Percentiles rank a stretch among this genome's conserved stretches.
Evolutionary conservation across 352 stramenopile species (phyloP).

Genomic region (Aphanomyces astaci): DNA sequence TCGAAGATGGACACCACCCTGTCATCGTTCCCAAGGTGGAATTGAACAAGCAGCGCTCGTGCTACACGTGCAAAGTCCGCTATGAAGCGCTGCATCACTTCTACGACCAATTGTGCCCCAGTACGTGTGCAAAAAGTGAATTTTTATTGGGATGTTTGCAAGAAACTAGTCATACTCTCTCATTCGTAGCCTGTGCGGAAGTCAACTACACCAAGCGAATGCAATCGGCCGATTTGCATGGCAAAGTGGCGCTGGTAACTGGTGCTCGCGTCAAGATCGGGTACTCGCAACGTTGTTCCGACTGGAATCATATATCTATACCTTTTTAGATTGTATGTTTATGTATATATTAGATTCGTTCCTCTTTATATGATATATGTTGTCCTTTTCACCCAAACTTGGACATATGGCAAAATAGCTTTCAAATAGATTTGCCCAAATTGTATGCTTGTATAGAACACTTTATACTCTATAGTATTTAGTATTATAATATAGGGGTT

Average conservation of each 20-base stretch:
- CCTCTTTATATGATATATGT: no score
- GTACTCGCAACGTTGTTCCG: no score
- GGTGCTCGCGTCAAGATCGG: conserved; percentile 96
- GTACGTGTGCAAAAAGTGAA: conserved; percentile 13
- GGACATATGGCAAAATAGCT: no score
- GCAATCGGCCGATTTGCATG: conserved; percentile 81
- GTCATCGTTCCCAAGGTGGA: conserved; percentile 24
- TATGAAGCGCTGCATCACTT: conserved; percentile 96
- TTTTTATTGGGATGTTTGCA: not conserved
- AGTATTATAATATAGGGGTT: no score
- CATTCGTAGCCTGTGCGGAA: conserved; percentile 73
- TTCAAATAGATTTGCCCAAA: no score
- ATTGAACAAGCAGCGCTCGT: conserved; percentile 77
- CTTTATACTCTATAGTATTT: no score
- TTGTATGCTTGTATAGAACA: no score
- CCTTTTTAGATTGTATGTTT: no score
- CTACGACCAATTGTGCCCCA: conserved; percentile 92
- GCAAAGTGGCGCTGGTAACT: conserved; percentile 90
- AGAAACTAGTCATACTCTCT: no score
- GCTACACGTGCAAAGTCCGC: conserved; percentile 93
- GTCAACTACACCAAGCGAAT: conserved; percentile 94
- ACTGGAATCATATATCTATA: no score
- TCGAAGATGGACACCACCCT: not conserved
- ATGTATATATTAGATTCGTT: no score
- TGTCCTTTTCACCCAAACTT: no score